Evolutionary conservation across 2,329 filamentous ascomycete genomes (phyloP), one percentile per base, ranked within the genome.

Genomic region (Epicoccum sorghinum): DNA sequence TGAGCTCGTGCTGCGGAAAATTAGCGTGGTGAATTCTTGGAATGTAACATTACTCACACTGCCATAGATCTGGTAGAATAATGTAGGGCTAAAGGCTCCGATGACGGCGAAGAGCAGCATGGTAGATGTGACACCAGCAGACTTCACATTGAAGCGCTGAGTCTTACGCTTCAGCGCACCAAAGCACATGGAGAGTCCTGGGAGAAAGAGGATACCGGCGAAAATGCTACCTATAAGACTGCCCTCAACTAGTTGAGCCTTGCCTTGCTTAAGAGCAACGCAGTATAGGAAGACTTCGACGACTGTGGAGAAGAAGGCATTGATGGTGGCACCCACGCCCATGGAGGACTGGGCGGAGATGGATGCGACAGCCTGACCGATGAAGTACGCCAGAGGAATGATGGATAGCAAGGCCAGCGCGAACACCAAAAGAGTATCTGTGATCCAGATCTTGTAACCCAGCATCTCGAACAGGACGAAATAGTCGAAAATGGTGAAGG

Each of bases 51-150:
- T 4, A 61, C 65, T 61, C 61, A 87, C 85, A 43, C 92, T 96
- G 64, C 95, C 96, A 74, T 98, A 98, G 59, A 99, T 96, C 71
- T 99, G 93, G 77, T 98, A 99, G 78, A 99, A 99, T 12, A 99
- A 79, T 0, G 95, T 99, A 3, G 95, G 95, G 0, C 93, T 89
- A 75, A 99, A 99, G 7, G 93, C 91, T 58, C 90, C 93, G 65
- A 99, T 95, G 35, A 96, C 90, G 23, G 95, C 93, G 72, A 99
- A 99, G 8, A 99, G 82, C 52, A 99, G 79, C 95, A 99, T 99
- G 0, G 95, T 99, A 2, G 93, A 97, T 0, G 93, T 98, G 30
- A 98, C 95, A 71, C 95, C 92, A 27, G 95, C 95, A 30, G 93
- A 98, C 69, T 89, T 91, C 59, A 95, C 93, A 71, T 99, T 99